These are phyloP conservation scores for Debaryomyces fabryi DNA, from an alignment of 1,139 yeast species.

Conservation along the genomic window DNA sequence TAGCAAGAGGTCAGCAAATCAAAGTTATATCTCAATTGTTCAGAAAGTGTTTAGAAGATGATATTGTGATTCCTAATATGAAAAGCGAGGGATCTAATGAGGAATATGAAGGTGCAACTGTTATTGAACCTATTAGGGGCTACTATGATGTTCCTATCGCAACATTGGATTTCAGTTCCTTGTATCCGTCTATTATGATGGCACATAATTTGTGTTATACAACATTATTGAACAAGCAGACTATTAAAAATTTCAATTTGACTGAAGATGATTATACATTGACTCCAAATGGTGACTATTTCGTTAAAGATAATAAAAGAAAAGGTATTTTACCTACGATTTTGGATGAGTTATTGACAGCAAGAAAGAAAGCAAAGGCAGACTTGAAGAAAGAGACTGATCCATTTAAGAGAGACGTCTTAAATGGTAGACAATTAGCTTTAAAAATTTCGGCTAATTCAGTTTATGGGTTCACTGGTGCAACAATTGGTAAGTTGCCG, in stretches of 20 bases:
- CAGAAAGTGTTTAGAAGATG: conserved; percentile 84
- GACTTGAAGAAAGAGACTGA: conserved; percentile 92
- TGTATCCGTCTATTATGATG: conserved; percentile 99
- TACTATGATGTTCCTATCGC: conserved; percentile 97
- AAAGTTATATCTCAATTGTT: conserved; percentile 94
- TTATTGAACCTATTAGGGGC: conserved; percentile 94
- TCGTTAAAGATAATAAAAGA: conserved; percentile 71
- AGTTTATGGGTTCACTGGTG: conserved; percentile 99
- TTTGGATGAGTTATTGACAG: conserved; percentile 81
- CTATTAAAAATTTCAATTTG: conserved; percentile 67
- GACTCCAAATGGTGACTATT: conserved; percentile 92
- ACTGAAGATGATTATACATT: conserved; percentile 76
- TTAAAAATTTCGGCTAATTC: conserved; percentile 96
- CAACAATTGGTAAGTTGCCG: conserved; percentile 95
- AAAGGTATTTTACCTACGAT: conserved; percentile 92
- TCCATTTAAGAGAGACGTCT: conserved; percentile 89
- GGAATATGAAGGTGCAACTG: conserved; percentile 99
- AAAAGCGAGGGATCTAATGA: conserved; percentile 80
- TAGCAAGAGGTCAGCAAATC: conserved; percentile 95
- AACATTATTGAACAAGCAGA: conserved; percentile 69
- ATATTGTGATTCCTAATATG: conserved; percentile 88
- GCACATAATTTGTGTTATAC: conserved; percentile 98
- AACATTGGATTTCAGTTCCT: conserved; percentile 93
- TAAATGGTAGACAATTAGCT: conserved; percentile 97
- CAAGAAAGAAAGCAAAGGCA: conserved; percentile 89